A percentile compares a stretch with the other conserved stretches of the same genome.
These are phyloP conservation scores for Haplosporangium gracile DNA, from an alignment of 192 early-diverging fungal genomes.

Conservation along the genomic window DNA sequence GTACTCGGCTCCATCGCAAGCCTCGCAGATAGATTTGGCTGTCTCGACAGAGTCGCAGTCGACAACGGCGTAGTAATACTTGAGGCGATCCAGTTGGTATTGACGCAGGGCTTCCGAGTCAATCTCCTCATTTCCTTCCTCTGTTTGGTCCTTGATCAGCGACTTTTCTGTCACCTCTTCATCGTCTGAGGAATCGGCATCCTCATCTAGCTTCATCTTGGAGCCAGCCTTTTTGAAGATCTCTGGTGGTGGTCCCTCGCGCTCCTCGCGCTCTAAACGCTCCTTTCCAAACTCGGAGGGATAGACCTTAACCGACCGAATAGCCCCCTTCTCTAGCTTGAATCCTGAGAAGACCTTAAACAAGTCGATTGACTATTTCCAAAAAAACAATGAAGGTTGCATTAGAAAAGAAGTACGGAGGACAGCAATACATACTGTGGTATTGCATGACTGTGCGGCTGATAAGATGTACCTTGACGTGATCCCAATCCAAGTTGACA, in stretches of 20 bases:
- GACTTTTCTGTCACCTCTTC: conserved; percentile 62
- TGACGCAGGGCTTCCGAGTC: conserved; percentile 86
- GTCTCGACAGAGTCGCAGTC: conserved; percentile 91
- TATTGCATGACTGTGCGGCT: background rate
- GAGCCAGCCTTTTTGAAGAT: conserved; percentile 66
- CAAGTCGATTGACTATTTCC: conserved; percentile 77
- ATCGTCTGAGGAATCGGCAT: conserved; percentile 41
- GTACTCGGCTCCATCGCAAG: conserved; percentile 94
- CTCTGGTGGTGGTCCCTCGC: conserved; percentile 82
- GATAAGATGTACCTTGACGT: conserved; percentile 72
- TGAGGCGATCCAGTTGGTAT: conserved; percentile 92
- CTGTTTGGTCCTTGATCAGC: conserved; percentile 61
- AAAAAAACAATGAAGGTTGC: background rate
- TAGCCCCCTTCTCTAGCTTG: conserved; percentile 77
- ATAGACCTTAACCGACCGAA: conserved; percentile 87
- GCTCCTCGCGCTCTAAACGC: conserved; percentile 75
- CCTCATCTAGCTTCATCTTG: conserved; percentile 24
- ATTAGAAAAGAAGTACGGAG: background rate
- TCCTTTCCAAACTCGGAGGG: conserved; percentile 92
- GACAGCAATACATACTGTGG: background rate
- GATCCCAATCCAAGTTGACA: conserved; percentile 97
- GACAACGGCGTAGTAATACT: conserved; percentile 95
- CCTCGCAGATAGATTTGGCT: conserved; percentile 80
- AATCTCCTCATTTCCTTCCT: conserved; percentile 81
- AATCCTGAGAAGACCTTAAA: conserved; percentile 89